A percentile compares a stretch with the other conserved stretches of the same genome.
These are phyloP conservation scores for Venturia effusa DNA, from an alignment of 2,329 filamentous ascomycete species.

Conservation along the genomic window DNA sequence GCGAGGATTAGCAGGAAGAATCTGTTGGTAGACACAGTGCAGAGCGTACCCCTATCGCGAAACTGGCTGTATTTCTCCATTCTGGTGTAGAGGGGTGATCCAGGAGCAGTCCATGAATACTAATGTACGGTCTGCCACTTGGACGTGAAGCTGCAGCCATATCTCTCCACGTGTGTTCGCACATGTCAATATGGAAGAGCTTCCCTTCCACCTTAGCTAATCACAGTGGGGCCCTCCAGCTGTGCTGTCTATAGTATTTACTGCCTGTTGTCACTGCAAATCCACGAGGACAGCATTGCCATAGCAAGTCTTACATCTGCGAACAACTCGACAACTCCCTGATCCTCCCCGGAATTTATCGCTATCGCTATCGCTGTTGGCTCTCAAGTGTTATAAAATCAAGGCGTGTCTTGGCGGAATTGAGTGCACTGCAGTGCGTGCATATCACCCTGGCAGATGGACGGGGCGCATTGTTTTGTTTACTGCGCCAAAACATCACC, in stretches of 20 bases:
- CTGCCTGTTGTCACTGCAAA: not conserved
- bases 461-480: not conserved
- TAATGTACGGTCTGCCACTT: too few relatives aligned
- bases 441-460: not conserved
- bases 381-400: not conserved
- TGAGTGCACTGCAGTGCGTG: too few relatives aligned
- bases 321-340: not conserved
- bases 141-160: not conserved
- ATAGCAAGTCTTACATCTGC: not conserved
- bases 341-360: not conserved
- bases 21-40: not conserved
- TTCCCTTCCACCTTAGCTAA: not conserved
- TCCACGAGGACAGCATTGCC: not conserved
- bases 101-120: not conserved
- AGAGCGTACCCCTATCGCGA: slow-evolving; percentile 64
- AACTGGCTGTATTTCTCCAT: slow-evolving; percentile 98
- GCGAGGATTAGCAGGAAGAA: slow-evolving; percentile 6
- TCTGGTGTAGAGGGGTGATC: not conserved
- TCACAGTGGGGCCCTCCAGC: not conserved
- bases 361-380: not conserved
- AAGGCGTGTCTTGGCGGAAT: not conserved
- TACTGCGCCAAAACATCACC: not conserved
- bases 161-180: not conserved
- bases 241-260: too few relatives aligned
- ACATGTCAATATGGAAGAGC: not conserved